Evolutionary conservation across 805 yeast species (phyloP).

Genomic region (Wickerhamiella alocasiicola): DNA sequence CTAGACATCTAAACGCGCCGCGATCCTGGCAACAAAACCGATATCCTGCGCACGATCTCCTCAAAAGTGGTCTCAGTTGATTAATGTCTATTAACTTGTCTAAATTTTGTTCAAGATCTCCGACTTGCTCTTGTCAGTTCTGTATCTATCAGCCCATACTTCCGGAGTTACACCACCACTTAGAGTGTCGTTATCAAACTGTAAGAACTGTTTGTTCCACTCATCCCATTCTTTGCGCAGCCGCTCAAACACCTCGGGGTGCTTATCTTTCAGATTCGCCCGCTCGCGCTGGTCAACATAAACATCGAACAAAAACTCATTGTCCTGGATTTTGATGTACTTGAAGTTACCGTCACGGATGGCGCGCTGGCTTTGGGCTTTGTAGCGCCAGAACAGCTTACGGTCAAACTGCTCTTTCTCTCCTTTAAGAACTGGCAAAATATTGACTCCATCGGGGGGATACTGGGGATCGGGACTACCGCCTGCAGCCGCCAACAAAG

Average conservation of each 20-base stretch:
- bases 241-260: slow-evolving; percentile 32
- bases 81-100: too few relatives aligned
- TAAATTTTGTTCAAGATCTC: too few relatives aligned
- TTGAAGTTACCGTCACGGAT: slow-evolving; percentile 19
- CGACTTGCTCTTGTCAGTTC: too few relatives aligned
- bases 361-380: slow-evolving; percentile 16
- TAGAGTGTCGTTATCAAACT: background rate
- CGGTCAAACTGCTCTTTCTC: slow-evolving; percentile 10
- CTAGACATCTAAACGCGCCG: too few relatives aligned
- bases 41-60: too few relatives aligned
- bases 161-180: background rate
- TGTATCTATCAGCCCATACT: slow-evolving; percentile 7
- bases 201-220: slow-evolving; percentile 17
- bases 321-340: slow-evolving; percentile 15
- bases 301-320: slow-evolving; percentile 22
- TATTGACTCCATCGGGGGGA: slow-evolving; percentile 36
- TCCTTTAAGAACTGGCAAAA: slow-evolving; percentile 29
- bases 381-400: slow-evolving; percentile 19
- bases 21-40: too few relatives aligned
- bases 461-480: slow-evolving; percentile 40
- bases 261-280: slow-evolving; percentile 30
- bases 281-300: slow-evolving; percentile 41
- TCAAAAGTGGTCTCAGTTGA: too few relatives aligned
- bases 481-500: slow-evolving; percentile 39
- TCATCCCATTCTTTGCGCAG: slow-evolving; percentile 38